phyloP scores from a whole-genome alignment of 495 filamentous ascomycete genomes.

The Podospora bellae-mahoneyi region DNA sequence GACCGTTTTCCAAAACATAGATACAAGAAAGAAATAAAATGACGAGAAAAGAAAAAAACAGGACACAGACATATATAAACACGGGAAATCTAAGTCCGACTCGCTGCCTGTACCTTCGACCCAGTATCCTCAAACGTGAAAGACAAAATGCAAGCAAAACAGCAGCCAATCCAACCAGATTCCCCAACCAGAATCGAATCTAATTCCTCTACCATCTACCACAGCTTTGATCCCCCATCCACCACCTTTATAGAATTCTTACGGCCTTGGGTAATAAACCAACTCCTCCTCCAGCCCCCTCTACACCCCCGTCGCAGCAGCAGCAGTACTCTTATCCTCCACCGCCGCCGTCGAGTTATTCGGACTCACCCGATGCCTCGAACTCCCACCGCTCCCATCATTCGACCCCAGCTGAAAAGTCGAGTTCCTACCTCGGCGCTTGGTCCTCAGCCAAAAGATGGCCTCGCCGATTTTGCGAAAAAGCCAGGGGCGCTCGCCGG shows the following conservation, averaged over 20 bases:
- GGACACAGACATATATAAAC: not conserved
- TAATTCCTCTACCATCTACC: not conserved
- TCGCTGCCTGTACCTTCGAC: not conserved
- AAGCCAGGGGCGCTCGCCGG: conserved; percentile 34
- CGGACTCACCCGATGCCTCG: not conserved
- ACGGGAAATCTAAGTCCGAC: not conserved
- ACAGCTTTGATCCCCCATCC: not conserved
- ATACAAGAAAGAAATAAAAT: not conserved
- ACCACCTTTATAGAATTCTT: not conserved
- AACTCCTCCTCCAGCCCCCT: not conserved
- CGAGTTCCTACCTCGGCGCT: conserved; percentile 8
- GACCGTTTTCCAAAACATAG: not conserved
- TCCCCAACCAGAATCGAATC: not conserved
- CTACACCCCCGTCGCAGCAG: not conserved
- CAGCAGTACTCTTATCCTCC: conserved; percentile 5
- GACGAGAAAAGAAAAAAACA: not conserved
- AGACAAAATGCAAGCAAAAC: not conserved
- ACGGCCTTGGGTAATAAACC: not conserved
- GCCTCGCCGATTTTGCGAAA: conserved; percentile 23
- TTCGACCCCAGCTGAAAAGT: conserved; percentile 14
- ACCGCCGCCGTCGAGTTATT: not conserved
- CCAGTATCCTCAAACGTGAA: no score
- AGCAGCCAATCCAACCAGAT: not conserved
- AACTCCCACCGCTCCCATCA: conserved; percentile 10
- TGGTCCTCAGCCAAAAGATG: conserved; percentile 20